Evolutionary conservation across 2,329 filamentous ascomycete genomes (phyloP), one percentile per base, ranked within the genome.

Genomic region (Basipetospora chlamydospora): DNA sequence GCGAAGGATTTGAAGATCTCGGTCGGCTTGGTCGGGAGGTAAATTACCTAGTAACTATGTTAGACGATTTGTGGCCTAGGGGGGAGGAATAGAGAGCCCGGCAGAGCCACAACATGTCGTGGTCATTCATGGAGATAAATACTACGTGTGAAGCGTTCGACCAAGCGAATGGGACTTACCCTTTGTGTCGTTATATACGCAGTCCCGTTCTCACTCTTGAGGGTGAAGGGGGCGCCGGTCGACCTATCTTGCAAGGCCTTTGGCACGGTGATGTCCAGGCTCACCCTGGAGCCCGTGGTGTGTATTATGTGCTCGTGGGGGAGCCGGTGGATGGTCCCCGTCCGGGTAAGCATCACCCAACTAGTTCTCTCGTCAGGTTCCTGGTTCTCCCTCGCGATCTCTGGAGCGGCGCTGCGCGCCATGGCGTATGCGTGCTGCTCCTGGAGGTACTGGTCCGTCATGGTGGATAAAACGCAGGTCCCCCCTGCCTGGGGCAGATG

Each of bases 321-420:
- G 32, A 95, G 73, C 50, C 80, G 83, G 52, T 92, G 79, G 58
- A 94, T 90, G 41, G 79, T 75, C 46, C 68, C 66, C 28, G 63
- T 55, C 51, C 80, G 72, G 51, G 80, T 76, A 51, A 93, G 75
- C 87, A 95, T 95, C 31, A 95, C 88, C 88, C 88, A 95, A 49
- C 70, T 75, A 52, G 60, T 56, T 47, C 56, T 56, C 53, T 71
- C 61, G 61, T 74, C 60, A 73, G 67, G 61, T 52, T 69, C 57
- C 13, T 30, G 36, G 23, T 26, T 31, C 33, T 29, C 31, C n/a
- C 41, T 37, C 10, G 42, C 39, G 18, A 39, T 38, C 21, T 44
- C 53, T 31, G 45, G 47, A 43, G 47, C 54, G 36, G 51, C 53
- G 41, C 54, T 58, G 41, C 54, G 57, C 39, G 55, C 56, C 44